Percentiles rank a stretch among this genome's conserved stretches.
phyloP scores from a whole-genome alignment of 2,329 filamentous ascomycete genomes.

The Aspergillus ibericus region DNA sequence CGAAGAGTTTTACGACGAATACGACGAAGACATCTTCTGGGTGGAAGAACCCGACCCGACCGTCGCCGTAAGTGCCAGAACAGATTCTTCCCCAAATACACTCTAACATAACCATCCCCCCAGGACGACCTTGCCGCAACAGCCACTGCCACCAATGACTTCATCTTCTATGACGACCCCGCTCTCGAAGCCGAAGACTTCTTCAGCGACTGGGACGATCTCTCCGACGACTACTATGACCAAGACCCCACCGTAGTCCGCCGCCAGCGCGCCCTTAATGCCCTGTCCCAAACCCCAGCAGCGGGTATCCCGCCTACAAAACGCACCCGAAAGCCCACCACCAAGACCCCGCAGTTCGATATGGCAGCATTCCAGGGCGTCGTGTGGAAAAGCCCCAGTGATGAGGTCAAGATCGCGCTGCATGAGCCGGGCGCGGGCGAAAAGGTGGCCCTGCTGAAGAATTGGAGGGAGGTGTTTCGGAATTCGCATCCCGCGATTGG shows the following conservation, averaged over 20 bases:
- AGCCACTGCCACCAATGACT: conserved; percentile 41
- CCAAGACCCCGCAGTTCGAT: conserved; percentile 18
- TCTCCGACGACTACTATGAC: conserved; percentile 48
- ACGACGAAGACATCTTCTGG: conserved; percentile 37
- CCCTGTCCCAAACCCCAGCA: neutral
- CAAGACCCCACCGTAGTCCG: conserved; percentile 40
- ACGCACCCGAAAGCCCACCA: conserved; percentile 4
- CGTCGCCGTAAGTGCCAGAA: conserved; percentile 31
- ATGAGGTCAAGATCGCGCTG: conserved; percentile 26
- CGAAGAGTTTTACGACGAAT: conserved; percentile 39
- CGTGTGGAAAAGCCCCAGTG: conserved; percentile 38
- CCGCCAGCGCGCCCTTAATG: conserved; percentile 20
- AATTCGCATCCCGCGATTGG: conserved; percentile 33
- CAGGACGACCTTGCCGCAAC: conserved; percentile 47
- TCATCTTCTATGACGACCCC: conserved; percentile 42
- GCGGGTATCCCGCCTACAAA: neutral
- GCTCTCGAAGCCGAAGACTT: conserved; percentile 41
- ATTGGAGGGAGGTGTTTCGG: conserved; percentile 49
- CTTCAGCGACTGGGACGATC: conserved; percentile 48
- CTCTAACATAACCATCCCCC: conserved; percentile 1
- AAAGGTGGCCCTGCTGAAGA: conserved; percentile 46
- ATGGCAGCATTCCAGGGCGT: conserved; percentile 40
- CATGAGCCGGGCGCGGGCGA: conserved; percentile 43
- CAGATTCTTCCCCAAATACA: neutral
- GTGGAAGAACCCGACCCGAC: conserved; percentile 38